Conservation (phyloP, 192 early-diverging fungal genomes). For the Umbelopsis vinacea region DNA sequence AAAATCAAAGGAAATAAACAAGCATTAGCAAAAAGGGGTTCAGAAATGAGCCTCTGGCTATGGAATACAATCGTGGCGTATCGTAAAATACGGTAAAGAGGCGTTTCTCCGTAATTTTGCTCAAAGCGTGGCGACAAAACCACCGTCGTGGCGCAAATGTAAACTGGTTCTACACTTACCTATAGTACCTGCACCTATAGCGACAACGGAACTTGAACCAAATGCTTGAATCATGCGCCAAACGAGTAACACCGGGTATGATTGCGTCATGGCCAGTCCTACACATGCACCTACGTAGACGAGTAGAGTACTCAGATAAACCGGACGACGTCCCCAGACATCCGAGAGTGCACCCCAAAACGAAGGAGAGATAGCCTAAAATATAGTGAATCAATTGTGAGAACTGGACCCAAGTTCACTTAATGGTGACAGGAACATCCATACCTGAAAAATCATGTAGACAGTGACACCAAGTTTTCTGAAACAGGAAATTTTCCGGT, state of each 20-base stretch:
- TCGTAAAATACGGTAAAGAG: conserved; percentile 2
- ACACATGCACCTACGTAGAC: conserved; percentile 37
- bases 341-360: conserved; percentile 40
- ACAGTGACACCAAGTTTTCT: conserved; percentile 25
- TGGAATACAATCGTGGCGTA: neutral
- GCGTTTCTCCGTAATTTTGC: neutral
- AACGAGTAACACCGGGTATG: conserved; percentile 26
- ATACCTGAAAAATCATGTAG: conserved; percentile 38
- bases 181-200: conserved; percentile 42
- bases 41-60: neutral
- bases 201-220: conserved; percentile 39
- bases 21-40: neutral
- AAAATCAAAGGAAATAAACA: neutral
- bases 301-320: conserved; percentile 35
- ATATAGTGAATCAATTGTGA: neutral
- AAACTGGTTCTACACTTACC: conserved; percentile 15
- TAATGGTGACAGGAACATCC: neutral
- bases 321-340: conserved; percentile 32
- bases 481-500: neutral
- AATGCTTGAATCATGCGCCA: conserved; percentile 39
- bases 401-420: neutral
- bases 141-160: neutral
- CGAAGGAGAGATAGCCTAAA: conserved; percentile 38
- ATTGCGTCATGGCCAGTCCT: conserved; percentile 29
- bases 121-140: neutral